Percentiles rank a stretch among this genome's conserved stretches.
phyloP scores from a whole-genome alignment of 2,329 filamentous ascomycete genomes.

The Aureobasidium sp. region DNA sequence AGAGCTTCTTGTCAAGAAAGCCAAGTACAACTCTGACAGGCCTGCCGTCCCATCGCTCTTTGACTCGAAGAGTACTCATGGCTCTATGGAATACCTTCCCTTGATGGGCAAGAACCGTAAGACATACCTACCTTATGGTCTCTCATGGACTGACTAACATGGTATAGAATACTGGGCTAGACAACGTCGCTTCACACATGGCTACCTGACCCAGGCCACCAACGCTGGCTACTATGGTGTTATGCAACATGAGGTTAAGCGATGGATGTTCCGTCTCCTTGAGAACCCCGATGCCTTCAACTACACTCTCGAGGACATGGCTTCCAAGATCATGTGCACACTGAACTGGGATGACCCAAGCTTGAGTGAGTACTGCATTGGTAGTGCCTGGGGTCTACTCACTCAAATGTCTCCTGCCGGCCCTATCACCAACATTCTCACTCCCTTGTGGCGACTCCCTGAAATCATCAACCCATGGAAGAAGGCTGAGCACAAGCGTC shows the following conservation, averaged over 20 bases:
- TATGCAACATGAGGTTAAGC: conserved; percentile 47
- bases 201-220: conserved; percentile 39
- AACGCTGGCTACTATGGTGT: conserved; percentile 37
- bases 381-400: conserved; percentile 47
- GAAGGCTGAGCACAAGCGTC: conserved; percentile 41
- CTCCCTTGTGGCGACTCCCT: conserved; percentile 46
- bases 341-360: conserved; percentile 46
- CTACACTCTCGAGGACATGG: conserved; percentile 46
- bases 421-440: conserved; percentile 48
- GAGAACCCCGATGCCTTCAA: conserved; percentile 43
- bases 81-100: conserved; percentile 48
- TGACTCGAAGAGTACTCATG: conserved; percentile 46
- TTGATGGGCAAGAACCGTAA: conserved; percentile 48
- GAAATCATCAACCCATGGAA: conserved; percentile 46
- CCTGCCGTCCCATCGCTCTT: conserved; percentile 43
- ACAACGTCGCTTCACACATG: conserved; percentile 44
- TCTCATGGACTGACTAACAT: conserved; percentile 8
- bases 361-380: conserved; percentile 40
- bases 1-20: conserved; percentile 44
- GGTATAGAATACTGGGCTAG: conserved; percentile 45
- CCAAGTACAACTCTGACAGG: conserved; percentile 44
- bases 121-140: conserved; percentile 15
- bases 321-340: conserved; percentile 48
- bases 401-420: conserved; percentile 51
- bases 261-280: conserved; percentile 42